These are phyloP conservation scores for Aureobasidium musti DNA, from an alignment of 2,329 filamentous ascomycete species.

Conservation along the genomic window DNA sequence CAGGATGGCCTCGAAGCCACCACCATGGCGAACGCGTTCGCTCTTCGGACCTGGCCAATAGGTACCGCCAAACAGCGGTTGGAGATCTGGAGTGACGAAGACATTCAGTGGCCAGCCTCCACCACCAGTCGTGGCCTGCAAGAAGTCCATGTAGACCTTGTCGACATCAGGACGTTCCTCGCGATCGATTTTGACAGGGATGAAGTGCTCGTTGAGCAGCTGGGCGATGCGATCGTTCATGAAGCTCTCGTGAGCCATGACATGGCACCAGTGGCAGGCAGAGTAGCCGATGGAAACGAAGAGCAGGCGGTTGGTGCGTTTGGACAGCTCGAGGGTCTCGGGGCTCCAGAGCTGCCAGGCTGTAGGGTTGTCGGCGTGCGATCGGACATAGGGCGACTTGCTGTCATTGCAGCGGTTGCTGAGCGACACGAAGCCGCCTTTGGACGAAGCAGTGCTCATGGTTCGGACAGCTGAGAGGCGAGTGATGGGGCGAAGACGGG, in stretches of 20 bases:
- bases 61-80: conserved; percentile 93
- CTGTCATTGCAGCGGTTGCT: conserved; percentile 61
- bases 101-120: conserved; percentile 96
- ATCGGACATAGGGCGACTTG: conserved; percentile 68
- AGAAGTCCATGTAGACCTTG: conserved; percentile 97
- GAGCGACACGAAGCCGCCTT: conserved; percentile 26
- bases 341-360: conserved; percentile 88
- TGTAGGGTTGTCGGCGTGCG: conserved; percentile 77
- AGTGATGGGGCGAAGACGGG: not conserved
- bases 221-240: conserved; percentile 76
- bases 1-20: conserved; percentile 79
- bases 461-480: not conserved
- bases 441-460: conserved; percentile 8
- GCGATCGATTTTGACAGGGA: conserved; percentile 89
- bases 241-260: conserved; percentile 93
- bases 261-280: conserved; percentile 88
- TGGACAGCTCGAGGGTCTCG: conserved; percentile 74
- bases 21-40: conserved; percentile 53
- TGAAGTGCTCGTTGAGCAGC: conserved; percentile 81
- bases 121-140: conserved; percentile 85
- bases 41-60: conserved; percentile 87
- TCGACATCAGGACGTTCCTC: conserved; percentile 95
- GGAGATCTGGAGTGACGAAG: conserved; percentile 90
- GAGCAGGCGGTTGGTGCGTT: conserved; percentile 79
- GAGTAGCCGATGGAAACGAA: conserved; percentile 95